These are phyloP conservation scores for Populus simonii DNA, from an alignment of 345 rosid genomes.

Conservation along the genomic window DNA sequence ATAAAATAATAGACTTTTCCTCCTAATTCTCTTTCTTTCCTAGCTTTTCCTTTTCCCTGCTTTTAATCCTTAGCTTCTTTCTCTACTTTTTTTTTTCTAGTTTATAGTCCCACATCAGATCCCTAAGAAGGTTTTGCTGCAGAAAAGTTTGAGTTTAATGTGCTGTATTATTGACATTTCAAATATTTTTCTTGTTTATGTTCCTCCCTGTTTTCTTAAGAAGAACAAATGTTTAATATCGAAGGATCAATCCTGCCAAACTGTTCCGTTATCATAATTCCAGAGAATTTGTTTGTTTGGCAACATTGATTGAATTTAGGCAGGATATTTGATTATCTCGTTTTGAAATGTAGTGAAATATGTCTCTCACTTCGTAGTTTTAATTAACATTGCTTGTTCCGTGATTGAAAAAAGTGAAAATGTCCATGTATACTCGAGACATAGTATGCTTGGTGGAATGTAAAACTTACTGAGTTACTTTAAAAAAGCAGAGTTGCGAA, in stretches of 20 bases:
- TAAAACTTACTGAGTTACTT: neutral
- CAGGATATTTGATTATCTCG: neutral
- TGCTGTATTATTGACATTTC: neutral
- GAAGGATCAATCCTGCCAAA: neutral
- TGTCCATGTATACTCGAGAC: slow-evolving; percentile 9
- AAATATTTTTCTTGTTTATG: neutral
- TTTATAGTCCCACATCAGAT: neutral
- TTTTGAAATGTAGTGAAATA: slow-evolving; percentile 4
- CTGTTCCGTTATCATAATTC: neutral
- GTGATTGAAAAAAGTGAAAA: slow-evolving; percentile 5
- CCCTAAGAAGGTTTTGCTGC: neutral
- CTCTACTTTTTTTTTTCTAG: neutral
- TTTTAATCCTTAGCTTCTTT: neutral
- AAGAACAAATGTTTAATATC: neutral
- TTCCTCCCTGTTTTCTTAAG: neutral
- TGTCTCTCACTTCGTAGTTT: neutral
- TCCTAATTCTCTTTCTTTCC: neutral
- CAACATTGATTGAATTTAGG: neutral
- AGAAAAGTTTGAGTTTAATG: neutral
- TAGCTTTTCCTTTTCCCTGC: neutral
- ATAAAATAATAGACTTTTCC: neutral
- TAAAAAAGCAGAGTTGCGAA: neutral
- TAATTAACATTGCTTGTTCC: slow-evolving; percentile 2
- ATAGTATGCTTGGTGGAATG: slow-evolving; percentile 11
- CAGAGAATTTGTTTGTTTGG: neutral